These are phyloP conservation scores for Zygosaccharomyces bisporus DNA, from an alignment of 805 yeast genomes.

Conservation along the genomic window DNA sequence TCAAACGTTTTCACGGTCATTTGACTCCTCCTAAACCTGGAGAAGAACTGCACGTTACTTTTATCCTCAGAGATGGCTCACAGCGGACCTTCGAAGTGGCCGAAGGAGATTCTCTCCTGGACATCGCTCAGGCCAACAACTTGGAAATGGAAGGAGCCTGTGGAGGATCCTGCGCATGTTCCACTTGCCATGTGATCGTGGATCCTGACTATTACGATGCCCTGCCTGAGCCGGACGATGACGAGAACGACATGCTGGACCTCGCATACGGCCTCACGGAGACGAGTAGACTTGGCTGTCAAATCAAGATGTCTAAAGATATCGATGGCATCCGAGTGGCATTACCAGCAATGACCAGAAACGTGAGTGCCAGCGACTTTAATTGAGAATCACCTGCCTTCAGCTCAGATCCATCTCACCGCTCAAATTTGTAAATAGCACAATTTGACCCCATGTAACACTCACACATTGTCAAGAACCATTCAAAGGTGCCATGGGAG, in stretches of 20 bases:
- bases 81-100: constrained; percentile 81
- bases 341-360: constrained; percentile 95
- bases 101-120: constrained; percentile 87
- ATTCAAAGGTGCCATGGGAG: neutral
- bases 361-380: constrained; percentile 79
- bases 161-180: constrained; percentile 98
- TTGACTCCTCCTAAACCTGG: constrained; percentile 88
- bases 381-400: constrained; percentile 32
- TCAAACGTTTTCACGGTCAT: constrained; percentile 63
- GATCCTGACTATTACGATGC: constrained; percentile 92
- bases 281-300: constrained; percentile 94
- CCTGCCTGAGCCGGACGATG: constrained; percentile 94
- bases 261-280: constrained; percentile 96
- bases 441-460: neutral
- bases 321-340: constrained; percentile 94
- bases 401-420: neutral
- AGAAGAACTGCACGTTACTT: constrained; percentile 82
- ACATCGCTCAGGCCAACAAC: constrained; percentile 90
- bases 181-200: constrained; percentile 94
- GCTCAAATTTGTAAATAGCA: constrained; percentile 5
- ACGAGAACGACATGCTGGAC: constrained; percentile 97
- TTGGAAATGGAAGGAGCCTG: constrained; percentile 98
- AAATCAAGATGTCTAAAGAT: constrained; percentile 82
- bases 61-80: constrained; percentile 85
- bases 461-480: neutral